Percentiles rank a stretch among this genome's conserved stretches.
Conservation (phyloP, 78 protist genomes). For the Tieghemostelium lacteum region DNA sequence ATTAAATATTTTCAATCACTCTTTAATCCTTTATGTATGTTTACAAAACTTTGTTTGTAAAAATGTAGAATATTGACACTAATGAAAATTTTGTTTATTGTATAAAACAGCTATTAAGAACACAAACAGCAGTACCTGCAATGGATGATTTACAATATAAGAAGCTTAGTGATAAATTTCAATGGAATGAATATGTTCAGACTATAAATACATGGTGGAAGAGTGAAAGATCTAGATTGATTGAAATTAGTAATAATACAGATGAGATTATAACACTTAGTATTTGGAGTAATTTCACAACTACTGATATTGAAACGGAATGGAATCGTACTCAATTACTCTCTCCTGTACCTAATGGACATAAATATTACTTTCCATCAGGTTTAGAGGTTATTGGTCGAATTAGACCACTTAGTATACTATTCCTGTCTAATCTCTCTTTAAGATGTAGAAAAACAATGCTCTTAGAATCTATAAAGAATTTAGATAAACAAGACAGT, state of each 20-base stretch:
- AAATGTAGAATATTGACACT: too few relatives aligned
- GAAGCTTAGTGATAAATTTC: too few relatives aligned
- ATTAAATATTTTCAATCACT: background rate
- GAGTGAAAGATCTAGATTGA: too few relatives aligned
- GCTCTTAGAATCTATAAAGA: background rate
- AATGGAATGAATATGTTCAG: too few relatives aligned
- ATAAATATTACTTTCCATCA: background rate
- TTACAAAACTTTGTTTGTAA: too few relatives aligned
- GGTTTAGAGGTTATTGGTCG: background rate
- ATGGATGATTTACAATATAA: too few relatives aligned
- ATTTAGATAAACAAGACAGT: constrained; percentile 15
- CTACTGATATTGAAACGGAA: constrained; percentile 11
- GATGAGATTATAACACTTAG: background rate
- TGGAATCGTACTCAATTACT: too few relatives aligned
- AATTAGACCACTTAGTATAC: constrained; percentile 8
- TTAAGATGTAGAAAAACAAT: constrained; percentile 36
- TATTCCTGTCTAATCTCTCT: constrained; percentile 9
- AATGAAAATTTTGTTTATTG: too few relatives aligned
- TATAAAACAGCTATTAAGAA: too few relatives aligned
- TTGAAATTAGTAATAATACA: too few relatives aligned
- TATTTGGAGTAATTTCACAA: background rate
- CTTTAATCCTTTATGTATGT: constrained; percentile 15
- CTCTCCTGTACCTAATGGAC: too few relatives aligned
- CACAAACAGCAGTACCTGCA: too few relatives aligned
- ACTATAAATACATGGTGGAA: background rate